These are phyloP conservation scores for Melastoma malabathricum DNA, from an alignment of 345 rosid species.

Conservation along the genomic window DNA sequence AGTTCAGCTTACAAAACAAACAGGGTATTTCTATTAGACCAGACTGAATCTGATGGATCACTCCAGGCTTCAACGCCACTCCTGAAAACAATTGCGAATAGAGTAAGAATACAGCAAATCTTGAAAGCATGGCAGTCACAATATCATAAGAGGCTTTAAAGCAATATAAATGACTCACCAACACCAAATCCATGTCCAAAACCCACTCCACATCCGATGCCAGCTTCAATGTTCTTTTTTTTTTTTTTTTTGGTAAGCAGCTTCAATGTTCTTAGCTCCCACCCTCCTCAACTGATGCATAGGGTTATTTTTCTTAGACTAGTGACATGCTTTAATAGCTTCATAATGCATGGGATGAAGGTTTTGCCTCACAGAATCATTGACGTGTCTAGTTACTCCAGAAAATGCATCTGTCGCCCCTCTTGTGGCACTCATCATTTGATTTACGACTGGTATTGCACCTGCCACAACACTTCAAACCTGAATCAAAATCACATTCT, in stretches of 20 bases:
- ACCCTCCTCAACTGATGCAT: slow-evolving; percentile 30
- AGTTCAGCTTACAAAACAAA: slow-evolving; percentile 1
- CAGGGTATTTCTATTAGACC: slow-evolving; percentile 25
- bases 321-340: not conserved
- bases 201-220: slow-evolving; percentile 71
- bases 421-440: slow-evolving; percentile 84
- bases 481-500: not conserved
- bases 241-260: too few species aligned
- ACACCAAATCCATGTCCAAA: slow-evolving; percentile 71
- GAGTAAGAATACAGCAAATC: not conserved
- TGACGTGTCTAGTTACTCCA: slow-evolving; percentile 63
- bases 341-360: not conserved
- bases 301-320: not conserved
- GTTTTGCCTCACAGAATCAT: slow-evolving; percentile 40
- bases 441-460: slow-evolving; percentile 65
- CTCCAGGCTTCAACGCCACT: slow-evolving; percentile 76
- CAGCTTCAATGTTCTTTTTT: slow-evolving; percentile 47
- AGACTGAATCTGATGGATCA: slow-evolving; percentile 54
- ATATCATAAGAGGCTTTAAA: not conserved
- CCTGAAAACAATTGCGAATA: slow-evolving; percentile 30
- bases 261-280: slow-evolving; percentile 52
- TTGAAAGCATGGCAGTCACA: not conserved
- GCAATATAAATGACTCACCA: slow-evolving; percentile 25
- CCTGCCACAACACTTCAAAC: slow-evolving; percentile 19
- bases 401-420: slow-evolving; percentile 88